These are phyloP conservation scores for Phanerochaete sordida DNA, from an alignment of 768 basidiomycete genomes.

Conservation along the genomic window DNA sequence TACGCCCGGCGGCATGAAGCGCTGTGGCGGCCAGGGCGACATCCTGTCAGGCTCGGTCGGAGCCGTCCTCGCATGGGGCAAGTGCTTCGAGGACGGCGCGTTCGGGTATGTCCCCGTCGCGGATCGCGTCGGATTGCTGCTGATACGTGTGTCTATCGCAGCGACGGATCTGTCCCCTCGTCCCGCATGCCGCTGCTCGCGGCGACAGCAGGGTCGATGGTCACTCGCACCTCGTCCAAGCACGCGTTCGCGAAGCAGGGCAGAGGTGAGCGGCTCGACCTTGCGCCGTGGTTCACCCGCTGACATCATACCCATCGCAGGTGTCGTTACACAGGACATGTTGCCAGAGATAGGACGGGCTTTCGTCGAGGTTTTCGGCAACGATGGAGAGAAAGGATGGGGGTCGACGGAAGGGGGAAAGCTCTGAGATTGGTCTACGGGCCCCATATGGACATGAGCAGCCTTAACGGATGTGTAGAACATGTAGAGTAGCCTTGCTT, in stretches of 20 bases:
- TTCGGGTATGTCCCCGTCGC: slow-evolving; percentile 52
- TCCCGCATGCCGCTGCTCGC: slow-evolving; percentile 80
- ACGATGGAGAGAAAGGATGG: slow-evolving; percentile 24
- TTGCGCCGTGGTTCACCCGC: background rate
- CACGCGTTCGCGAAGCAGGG: slow-evolving; percentile 74
- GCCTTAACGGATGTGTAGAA: background rate
- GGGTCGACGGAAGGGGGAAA: slow-evolving; percentile 8
- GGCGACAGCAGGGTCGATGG: slow-evolving; percentile 81
- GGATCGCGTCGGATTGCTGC: background rate
- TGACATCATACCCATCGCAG: slow-evolving; percentile 9
- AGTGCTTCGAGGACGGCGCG: slow-evolving; percentile 83
- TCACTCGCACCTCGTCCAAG: slow-evolving; percentile 82
- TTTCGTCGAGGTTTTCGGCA: slow-evolving; percentile 25
- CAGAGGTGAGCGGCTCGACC: slow-evolving; percentile 35
- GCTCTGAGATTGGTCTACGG: slow-evolving; percentile 1
- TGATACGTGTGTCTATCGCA: slow-evolving; percentile 20
- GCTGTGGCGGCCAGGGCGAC: slow-evolving; percentile 97
- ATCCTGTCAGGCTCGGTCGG: slow-evolving; percentile 87
- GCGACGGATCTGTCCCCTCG: slow-evolving; percentile 50
- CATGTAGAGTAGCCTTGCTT: background rate
- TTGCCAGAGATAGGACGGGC: slow-evolving; percentile 25
- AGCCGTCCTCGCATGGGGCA: slow-evolving; percentile 91
- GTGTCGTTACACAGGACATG: slow-evolving; percentile 28
- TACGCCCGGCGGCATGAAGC: slow-evolving; percentile 76
- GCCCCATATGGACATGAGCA: background rate